Evolutionary conservation across 1,284 basidiomycete genomes (phyloP).

Genomic region (Cerrena zonata): DNA sequence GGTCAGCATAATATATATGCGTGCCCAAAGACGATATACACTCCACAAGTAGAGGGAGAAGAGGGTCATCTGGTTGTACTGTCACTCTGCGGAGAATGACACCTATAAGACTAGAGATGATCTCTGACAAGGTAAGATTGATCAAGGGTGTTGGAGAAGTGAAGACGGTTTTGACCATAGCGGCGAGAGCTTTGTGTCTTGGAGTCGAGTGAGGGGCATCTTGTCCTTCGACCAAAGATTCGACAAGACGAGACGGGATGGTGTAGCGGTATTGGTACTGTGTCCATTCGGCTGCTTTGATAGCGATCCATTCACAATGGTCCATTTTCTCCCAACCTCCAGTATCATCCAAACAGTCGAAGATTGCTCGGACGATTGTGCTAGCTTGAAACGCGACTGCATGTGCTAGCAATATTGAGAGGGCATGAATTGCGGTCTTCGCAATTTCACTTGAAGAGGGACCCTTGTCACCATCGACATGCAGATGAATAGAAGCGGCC

Average conservation of each 20-base stretch:
- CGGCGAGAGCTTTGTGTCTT: conserved; percentile 67
- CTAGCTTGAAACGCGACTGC: conserved; percentile 75
- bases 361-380: conserved; percentile 64
- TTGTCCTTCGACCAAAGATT: conserved; percentile 68
- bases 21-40: conserved; percentile 82
- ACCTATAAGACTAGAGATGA: conserved; percentile 72
- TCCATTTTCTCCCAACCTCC: conserved; percentile 69
- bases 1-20: conserved; percentile 93
- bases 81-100: conserved; percentile 71
- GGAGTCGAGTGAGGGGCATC: conserved; percentile 49
- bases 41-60: conserved; percentile 69
- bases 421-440: conserved; percentile 65
- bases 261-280: conserved; percentile 90
- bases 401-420: conserved; percentile 72
- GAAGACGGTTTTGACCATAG: conserved; percentile 82
- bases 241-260: conserved; percentile 80
- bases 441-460: conserved; percentile 73
- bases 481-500: conserved; percentile 81
- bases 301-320: conserved; percentile 80
- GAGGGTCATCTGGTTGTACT: conserved; percentile 57
- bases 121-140: conserved; percentile 87
- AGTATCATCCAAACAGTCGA: conserved; percentile 59
- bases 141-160: conserved; percentile 78
- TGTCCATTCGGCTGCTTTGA: conserved; percentile 75
- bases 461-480: conserved; percentile 83